phyloP scores from a whole-genome alignment of 345 rosid genomes.

The Isatis tinctoria region DNA sequence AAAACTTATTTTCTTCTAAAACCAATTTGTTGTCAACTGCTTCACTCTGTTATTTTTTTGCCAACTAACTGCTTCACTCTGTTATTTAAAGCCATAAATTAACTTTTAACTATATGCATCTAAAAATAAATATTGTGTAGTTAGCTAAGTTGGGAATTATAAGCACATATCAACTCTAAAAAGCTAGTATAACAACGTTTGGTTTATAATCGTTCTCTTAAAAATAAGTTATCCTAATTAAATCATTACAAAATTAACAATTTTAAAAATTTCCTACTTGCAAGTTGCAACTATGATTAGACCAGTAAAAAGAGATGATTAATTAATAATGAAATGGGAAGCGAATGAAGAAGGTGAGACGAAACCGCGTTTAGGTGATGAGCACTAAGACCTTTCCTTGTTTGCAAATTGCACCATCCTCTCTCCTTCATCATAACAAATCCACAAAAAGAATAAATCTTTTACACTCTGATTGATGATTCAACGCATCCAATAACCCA shows the following conservation, averaged over 20 bases:
- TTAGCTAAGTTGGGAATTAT: constrained; percentile 6
- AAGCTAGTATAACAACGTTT: constrained; percentile 6
- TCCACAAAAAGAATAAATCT: background rate
- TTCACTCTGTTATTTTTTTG: background rate
- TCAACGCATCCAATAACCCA: constrained; percentile 23
- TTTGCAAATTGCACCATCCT: constrained; percentile 11
- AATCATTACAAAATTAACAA: background rate
- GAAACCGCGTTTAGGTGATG: constrained; percentile 25
- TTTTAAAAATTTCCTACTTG: background rate
- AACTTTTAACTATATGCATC: constrained; percentile 4
- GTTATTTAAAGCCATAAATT: background rate
- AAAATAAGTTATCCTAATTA: constrained; percentile 2
- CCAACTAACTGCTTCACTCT: background rate
- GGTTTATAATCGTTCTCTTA: constrained; percentile 7
- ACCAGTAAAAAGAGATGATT: constrained; percentile 2
- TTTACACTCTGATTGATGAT: constrained; percentile 8
- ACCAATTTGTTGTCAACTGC: background rate
- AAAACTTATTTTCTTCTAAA: background rate
- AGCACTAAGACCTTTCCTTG: constrained; percentile 19
- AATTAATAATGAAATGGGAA: background rate
- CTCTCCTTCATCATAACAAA: constrained; percentile 10
- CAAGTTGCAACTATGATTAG: constrained; percentile 1
- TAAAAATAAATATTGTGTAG: background rate
- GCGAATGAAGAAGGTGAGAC: constrained; percentile 29
- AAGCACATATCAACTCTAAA: background rate